Conservation (phyloP, 148 eudicot species). For the Arbutus unedo region DNA sequence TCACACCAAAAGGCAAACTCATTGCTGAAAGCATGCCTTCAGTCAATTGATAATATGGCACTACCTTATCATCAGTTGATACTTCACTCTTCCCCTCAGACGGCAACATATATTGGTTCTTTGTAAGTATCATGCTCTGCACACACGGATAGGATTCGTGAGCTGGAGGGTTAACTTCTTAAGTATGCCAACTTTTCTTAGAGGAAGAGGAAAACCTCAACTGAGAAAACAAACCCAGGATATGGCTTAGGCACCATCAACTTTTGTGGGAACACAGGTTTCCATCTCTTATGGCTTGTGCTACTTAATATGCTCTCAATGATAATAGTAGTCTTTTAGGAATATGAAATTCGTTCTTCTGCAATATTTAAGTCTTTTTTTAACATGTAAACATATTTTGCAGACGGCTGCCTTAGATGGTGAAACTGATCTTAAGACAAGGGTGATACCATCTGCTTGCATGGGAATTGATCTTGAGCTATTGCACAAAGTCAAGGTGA, state of each 20-base stretch:
- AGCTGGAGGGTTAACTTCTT: not conserved
- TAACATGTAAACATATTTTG: slow-evolving; percentile 21
- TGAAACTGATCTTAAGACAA: slow-evolving; percentile 93
- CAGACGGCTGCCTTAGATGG: slow-evolving; percentile 98
- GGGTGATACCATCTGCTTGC: slow-evolving; percentile 84
- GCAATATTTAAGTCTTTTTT: slow-evolving; percentile 6
- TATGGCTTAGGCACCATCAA: not conserved
- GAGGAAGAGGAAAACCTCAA: not conserved
- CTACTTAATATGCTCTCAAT: not conserved
- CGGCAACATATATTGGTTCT: no score
- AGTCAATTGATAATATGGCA: no score
- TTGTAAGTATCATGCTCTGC: no score
- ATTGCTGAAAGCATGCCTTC: no score
- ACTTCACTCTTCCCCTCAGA: no score
- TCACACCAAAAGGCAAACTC: no score
- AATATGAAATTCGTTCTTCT: not conserved
- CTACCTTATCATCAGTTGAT: no score
- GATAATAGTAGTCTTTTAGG: not conserved
- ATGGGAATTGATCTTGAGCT: slow-evolving; percentile 87
- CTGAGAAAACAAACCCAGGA: not conserved
- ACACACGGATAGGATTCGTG: no score
- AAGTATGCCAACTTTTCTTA: not conserved
- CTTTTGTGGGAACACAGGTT: not conserved
- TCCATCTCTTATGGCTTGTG: not conserved
- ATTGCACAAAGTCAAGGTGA: slow-evolving; percentile 89